These are phyloP conservation scores for Brettanomyces custersianus DNA, from an alignment of 805 yeast genomes.

Conservation along the genomic window DNA sequence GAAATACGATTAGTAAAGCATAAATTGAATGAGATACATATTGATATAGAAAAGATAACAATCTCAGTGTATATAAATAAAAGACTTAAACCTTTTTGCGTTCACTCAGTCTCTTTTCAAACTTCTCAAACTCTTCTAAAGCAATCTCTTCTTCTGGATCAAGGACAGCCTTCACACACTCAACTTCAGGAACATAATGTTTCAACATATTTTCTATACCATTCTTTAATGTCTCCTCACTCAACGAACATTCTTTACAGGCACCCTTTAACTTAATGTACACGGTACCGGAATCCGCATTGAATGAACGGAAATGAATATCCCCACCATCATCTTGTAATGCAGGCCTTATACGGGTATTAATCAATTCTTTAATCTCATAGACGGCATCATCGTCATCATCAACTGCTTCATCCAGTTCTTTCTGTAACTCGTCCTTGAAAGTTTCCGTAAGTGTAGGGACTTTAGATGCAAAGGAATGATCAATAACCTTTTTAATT, in stretches of 20 bases:
- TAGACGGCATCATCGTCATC: constrained; percentile 59
- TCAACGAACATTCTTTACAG: constrained; percentile 62
- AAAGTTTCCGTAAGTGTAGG: constrained; percentile 19
- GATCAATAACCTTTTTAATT: constrained; percentile 17
- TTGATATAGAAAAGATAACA: background rate
- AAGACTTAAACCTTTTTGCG: background rate
- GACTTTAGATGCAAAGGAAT: constrained; percentile 18
- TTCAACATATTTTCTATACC: constrained; percentile 68
- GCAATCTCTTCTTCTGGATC: constrained; percentile 48
- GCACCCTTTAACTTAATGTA: constrained; percentile 57
- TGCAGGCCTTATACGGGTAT: constrained; percentile 65
- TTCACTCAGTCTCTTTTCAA: constrained; percentile 49
- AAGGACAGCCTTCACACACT: constrained; percentile 35
- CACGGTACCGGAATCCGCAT: constrained; percentile 47
- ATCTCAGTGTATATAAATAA: background rate
- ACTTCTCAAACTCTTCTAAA: constrained; percentile 67
- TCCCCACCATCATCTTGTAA: constrained; percentile 74
- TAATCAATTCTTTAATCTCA: constrained; percentile 61
- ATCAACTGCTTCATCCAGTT: constrained; percentile 30
- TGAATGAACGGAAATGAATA: constrained; percentile 55
- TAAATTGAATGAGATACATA: background rate
- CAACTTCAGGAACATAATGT: constrained; percentile 61
- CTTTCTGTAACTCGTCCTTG: constrained; percentile 13
- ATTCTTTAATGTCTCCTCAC: constrained; percentile 55
- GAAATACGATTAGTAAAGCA: constrained; percentile 1